A percentile compares a stretch with the other conserved stretches of the same genome.
These are phyloP conservation scores for Cladosporium sp. DNA, from an alignment of 2,329 filamentous ascomycete species.

Conservation along the genomic window DNA sequence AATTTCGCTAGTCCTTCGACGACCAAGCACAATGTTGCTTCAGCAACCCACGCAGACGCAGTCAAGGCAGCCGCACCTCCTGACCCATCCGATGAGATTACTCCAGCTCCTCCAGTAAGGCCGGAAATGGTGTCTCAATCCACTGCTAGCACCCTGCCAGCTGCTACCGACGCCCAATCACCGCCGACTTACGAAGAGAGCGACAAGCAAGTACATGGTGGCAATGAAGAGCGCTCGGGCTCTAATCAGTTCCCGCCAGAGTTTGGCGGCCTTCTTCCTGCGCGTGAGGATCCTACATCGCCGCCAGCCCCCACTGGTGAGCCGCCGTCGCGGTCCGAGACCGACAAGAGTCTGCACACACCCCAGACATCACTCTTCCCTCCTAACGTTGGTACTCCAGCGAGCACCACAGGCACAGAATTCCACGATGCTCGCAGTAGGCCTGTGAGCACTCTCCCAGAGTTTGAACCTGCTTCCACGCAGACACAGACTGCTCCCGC, in stretches of 20 bases:
- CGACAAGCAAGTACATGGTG: conserved; percentile 31
- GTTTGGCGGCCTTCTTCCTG: conserved; percentile 53
- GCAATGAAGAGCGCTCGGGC: conserved; percentile 24
- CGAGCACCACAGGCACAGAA: conserved; percentile 4
- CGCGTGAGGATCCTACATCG: conserved; percentile 49
- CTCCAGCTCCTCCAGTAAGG: conserved; percentile 3
- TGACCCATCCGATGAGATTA: conserved; percentile 1
- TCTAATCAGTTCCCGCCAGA: conserved; percentile 47
- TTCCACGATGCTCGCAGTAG: conserved; percentile 28
- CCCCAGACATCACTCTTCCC: conserved; percentile 12
- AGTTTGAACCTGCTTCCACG: conserved; percentile 18
- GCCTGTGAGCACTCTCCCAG: conserved; percentile 26
- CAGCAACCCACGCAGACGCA: conserved; percentile 2
- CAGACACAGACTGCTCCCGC: conserved; percentile 10
- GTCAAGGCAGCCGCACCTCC: conserved; percentile 1
- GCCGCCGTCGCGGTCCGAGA: not conserved
- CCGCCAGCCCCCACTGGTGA: conserved; percentile 12
- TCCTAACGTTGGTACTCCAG: not conserved
- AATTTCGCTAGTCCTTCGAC: conserved; percentile 71
- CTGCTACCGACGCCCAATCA: conserved; percentile 52
- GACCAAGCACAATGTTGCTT: conserved; percentile 8
- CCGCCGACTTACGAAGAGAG: conserved; percentile 54
- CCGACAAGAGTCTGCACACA: conserved; percentile 2
- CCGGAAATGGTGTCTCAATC: conserved; percentile 25
- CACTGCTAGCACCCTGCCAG: conserved; percentile 43